Base-by-base conservation (phyloP, 2,329 filamentous ascomycete genomes). In the Paecilomyces fulvus region DNA sequence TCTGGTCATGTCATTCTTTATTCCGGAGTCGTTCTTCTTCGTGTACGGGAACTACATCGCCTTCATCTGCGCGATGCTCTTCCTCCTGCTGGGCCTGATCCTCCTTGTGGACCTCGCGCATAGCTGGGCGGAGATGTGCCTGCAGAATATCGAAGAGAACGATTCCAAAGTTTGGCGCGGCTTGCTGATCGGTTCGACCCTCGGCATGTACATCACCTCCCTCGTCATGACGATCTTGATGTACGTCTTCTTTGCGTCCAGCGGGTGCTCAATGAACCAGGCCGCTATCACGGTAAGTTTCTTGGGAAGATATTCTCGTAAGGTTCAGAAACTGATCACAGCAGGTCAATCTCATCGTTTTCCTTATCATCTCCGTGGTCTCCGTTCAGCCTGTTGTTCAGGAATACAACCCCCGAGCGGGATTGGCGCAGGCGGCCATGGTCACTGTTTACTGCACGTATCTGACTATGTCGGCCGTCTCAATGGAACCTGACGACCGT, bases 381-480 rank as follows among this genome's bases (percentile, higher is more conserved):
- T 96, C 92, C 0, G 87, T 99, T 59, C 92, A 97, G 69, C 92
- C 94, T 1, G 83, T 83, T 1, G 84, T 99, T 12, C 94, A 99
- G 73, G 90, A 92, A 67, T 87, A 87, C 70, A 99, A 99, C 73
- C 85, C 92, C 51, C 91, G 92, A 69, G 94, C 94, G 48, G 94
- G 94, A 52, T 81, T 99, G 58, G 94, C 94, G n/a, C 94, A 99
- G 71, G 91, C 92, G 48, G 92, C 94, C 60, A 96, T 97, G 83
- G 94, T 99, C 49, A 90, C 92, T 17, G 84, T 96, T 57, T 99
- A 99, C 80, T 99, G 94, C 83, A 97, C 94, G 49, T 99, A 99
- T 70, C 83, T 99, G 55, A 99, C 94, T 63, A 90, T 99, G 85
- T 96, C 92, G 2, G 94, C 94, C 25, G 94, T 99, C 1, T 95